Evolutionary conservation across 495 filamentous ascomycete genomes (phyloP), one percentile per base, ranked within the genome.

Genomic region (Oidiodendron maius): DNA sequence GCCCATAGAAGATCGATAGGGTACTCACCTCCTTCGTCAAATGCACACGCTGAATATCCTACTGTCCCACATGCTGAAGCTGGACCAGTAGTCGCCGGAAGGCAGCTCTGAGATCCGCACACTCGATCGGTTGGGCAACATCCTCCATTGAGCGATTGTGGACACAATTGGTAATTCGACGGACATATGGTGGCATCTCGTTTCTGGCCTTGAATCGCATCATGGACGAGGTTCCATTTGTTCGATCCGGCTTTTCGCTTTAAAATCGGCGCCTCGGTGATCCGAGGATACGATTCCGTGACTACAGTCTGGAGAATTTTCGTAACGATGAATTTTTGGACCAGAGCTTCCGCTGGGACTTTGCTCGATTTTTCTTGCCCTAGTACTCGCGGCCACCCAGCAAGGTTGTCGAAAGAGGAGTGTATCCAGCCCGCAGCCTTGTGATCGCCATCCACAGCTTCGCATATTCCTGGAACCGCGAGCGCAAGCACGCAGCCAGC

Each of bases 101-200:
- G 28, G 52, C 57, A 60, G 37, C 46, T 51, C 17, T 26, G 44
- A 9, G 40, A n/a, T 10, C 50, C 57, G 28, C 57, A 60, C 32
- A 52, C 36, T 18, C 50, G 43, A 46, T 55, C 53, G 38, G 24
- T 54, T 16, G 57, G 57, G 49, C 57, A 60, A 22, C 57, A 60
- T 11, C 57, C 57, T 4, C 57, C 57, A 24, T 42, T 46, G 21
- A 57, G 17, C 0, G 50, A 51, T 15, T 47, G 10, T n/a, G 53
- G 48, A 41, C 57, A 60, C 11, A 48, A 35, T 22, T 53, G 39
- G 17, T 53, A 52, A 21, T 39, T 45, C 10, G 39, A 21, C 8
- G 46, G 36, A 57, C 57, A 60, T 38, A 37, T 3, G 25, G 46
- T 37, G 1, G 43, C 53, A 42, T 60, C 53, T 46, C 57, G 46